A percentile compares a stretch with the other conserved stretches of the same genome.
Evolutionary conservation across 192 early-diverging fungal genomes (phyloP).

Genomic region (Gamsiella multidivaricata): DNA sequence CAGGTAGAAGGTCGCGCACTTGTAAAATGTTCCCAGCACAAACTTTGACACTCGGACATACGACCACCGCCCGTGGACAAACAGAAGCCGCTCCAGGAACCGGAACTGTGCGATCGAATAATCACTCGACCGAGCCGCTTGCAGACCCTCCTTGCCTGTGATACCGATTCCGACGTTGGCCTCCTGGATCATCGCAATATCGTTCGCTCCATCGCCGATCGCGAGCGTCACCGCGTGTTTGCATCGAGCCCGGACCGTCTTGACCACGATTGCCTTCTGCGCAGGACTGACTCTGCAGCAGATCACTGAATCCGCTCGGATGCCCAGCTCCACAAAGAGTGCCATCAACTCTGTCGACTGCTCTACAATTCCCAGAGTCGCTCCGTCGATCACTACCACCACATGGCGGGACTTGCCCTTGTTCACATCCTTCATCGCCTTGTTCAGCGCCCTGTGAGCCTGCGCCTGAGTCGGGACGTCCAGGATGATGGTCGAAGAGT

Average conservation of each 20-base stretch:
- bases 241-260: slow-evolving; percentile 65
- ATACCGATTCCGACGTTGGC: slow-evolving; percentile 95
- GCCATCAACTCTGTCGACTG: slow-evolving; percentile 62
- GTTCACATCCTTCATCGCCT: slow-evolving; percentile 54
- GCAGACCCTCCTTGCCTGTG: slow-evolving; percentile 87
- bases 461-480: slow-evolving; percentile 52
- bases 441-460: slow-evolving; percentile 47
- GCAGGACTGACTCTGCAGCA: slow-evolving; percentile 91
- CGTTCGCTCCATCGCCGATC: slow-evolving; percentile 95
- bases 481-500: slow-evolving; percentile 60
- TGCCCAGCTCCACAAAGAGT: slow-evolving; percentile 79
- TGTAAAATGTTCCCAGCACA: slow-evolving; percentile 89
- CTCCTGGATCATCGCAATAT: slow-evolving; percentile 96
- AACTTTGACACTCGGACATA: slow-evolving; percentile 86
- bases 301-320: slow-evolving; percentile 81
- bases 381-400: slow-evolving; percentile 61
- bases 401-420: slow-evolving; percentile 52
- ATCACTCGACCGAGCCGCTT: slow-evolving; percentile 87
- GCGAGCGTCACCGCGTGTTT: slow-evolving; percentile 73
- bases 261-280: slow-evolving; percentile 91
- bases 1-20: slow-evolving; percentile 83
- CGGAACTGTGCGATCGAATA: slow-evolving; percentile 93
- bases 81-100: slow-evolving; percentile 80
- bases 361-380: slow-evolving; percentile 59
- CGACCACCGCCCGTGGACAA: slow-evolving; percentile 92